Base-by-base conservation (phyloP, 2,329 filamentous ascomycete species). In the Aphanoascus verrucosus region DNA sequence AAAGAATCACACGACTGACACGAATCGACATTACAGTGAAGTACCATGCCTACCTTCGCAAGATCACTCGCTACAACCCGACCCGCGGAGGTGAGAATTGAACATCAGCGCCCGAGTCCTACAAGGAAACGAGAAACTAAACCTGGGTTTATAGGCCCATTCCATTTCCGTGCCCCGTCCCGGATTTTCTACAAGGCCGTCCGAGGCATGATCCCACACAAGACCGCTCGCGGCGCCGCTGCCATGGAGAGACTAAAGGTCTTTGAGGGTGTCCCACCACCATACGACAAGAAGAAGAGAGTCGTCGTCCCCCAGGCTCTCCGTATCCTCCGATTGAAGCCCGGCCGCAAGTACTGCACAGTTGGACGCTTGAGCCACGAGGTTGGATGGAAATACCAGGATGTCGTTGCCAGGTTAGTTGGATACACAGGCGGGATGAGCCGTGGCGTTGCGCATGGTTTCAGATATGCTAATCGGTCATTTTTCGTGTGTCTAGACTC, bases 171-270 rank as follows among this genome's bases (percentile, higher is more conserved):
- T 74, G 89, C 91, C 68, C 93, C 93, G 62, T 94, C 90, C 69
- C 87, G 94, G 78, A 96, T 98, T 82, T 95, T 98, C 86, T 98
- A 96, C 87, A 95, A 96, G 86, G 89, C 93, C 73, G 88, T 98
- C 78, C 91, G 93, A 76, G 93, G 93, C 76, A 98, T 98, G 93
- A 94, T 98, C 66, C 93, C 93, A 72, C 93, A 98, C 88, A 98
- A 98, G 88, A 98, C 93, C 66, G 84, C 93, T 74, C 91, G 93
- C 72, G 93, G 93, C 78, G 86, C 88, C 68, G 91, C 91, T 69
- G 93, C 93, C 67, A 77, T 98, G 73, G 90, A 97, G 83, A 86
- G 93, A 77, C 87, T 98, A 66, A 98, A 98, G 89, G 89, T 94
- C 74, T 98, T 97, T 76, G 93, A 98, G 86, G 93, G 93, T 82